These are phyloP conservation scores for Stachybotrys echinatus DNA, from an alignment of 2,329 filamentous ascomycete genomes.

Conservation along the genomic window DNA sequence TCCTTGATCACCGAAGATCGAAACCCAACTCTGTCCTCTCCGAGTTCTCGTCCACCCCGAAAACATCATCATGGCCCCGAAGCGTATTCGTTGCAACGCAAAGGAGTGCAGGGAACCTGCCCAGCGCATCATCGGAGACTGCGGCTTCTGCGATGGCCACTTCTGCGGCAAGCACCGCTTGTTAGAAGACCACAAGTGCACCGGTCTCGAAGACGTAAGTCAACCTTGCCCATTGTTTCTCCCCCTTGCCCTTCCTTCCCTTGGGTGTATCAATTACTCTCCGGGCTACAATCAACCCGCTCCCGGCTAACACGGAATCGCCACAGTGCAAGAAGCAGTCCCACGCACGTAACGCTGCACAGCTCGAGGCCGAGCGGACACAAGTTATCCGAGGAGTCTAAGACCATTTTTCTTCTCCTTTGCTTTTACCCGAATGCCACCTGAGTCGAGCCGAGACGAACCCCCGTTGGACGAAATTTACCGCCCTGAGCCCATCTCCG, in stretches of 20 bases:
- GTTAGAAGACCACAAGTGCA: slow-evolving; percentile 91
- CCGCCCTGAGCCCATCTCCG: no score
- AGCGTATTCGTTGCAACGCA: slow-evolving; percentile 80
- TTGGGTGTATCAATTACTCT: not conserved
- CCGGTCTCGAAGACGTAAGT: slow-evolving; percentile 79
- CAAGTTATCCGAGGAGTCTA: slow-evolving; percentile 90
- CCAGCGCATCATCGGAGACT: slow-evolving; percentile 93
- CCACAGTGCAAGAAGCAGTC: slow-evolving; percentile 88
- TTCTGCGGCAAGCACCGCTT: slow-evolving; percentile 94
- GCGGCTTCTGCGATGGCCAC: slow-evolving; percentile 87
- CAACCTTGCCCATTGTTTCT: no score
- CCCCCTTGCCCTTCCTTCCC: slow-evolving; percentile 5
- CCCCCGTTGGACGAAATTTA: no score
- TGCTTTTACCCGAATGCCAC: not conserved
- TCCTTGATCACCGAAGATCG: not conserved
- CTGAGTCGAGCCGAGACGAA: not conserved
- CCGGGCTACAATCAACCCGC: no score
- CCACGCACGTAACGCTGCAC: slow-evolving; percentile 87
- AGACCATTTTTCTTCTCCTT: slow-evolving; percentile 7
- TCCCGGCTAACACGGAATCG: not conserved
- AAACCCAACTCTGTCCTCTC: not conserved
- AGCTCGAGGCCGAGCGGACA: slow-evolving; percentile 88
- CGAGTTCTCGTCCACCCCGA: not conserved
- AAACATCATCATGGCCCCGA: slow-evolving; percentile 52
- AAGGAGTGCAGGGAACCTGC: slow-evolving; percentile 84